A percentile compares a stretch with the other conserved stretches of the same genome.
Evolutionary conservation across 2,329 filamentous ascomycete genomes (phyloP).

Genomic region (Colletotrichum tanaceti): DNA sequence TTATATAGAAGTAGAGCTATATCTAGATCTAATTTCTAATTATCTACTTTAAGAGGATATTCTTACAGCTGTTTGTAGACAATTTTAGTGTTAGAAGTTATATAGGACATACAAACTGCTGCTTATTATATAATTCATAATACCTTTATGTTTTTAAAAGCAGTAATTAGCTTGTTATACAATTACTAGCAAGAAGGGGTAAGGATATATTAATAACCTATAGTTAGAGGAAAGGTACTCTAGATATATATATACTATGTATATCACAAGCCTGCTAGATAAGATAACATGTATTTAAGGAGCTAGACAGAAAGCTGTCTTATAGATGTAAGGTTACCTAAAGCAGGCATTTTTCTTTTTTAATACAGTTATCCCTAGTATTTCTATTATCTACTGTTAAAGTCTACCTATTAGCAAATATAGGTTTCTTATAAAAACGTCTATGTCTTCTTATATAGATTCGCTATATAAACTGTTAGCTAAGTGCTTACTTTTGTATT

Average conservation of each 20-base stretch:
- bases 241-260: background rate
- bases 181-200: background rate
- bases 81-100: no score
- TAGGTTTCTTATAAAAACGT: background rate
- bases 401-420: background rate
- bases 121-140: no score
- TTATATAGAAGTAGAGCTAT: no score
- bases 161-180: background rate
- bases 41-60: no score
- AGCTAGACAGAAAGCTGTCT: background rate
- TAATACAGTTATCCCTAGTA: background rate
- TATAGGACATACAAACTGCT: no score
- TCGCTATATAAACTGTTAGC: background rate
- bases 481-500: background rate
- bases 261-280: background rate
- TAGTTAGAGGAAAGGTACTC: background rate
- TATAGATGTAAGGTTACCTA: background rate
- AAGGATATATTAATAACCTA: background rate
- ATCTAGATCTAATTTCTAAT: no score
- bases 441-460: background rate
- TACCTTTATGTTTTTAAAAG: background rate
- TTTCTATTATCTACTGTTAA: background rate
- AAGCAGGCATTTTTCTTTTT: background rate
- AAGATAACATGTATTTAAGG: background rate
- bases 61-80: no score